Conservation (phyloP, 495 filamentous ascomycete species). For the Massariosphaeria phaeospora region DNA sequence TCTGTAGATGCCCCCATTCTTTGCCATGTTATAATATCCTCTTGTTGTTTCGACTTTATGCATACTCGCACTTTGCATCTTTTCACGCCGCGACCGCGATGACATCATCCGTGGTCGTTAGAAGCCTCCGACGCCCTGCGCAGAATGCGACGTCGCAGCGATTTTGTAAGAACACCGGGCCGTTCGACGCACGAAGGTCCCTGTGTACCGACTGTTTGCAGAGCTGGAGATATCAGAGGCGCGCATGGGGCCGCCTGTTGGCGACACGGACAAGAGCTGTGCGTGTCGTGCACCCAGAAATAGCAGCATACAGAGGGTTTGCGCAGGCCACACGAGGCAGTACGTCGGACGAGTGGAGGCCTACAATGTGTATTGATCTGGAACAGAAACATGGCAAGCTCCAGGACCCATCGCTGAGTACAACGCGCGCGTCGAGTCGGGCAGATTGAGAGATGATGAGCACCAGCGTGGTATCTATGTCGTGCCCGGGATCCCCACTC, state of each 20-base stretch:
- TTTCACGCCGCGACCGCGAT: slow-evolving; percentile 9
- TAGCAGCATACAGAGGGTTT: slow-evolving; percentile 14
- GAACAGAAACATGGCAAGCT: not conserved
- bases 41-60: too few relatives aligned
- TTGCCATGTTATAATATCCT: too few relatives aligned
- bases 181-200: slow-evolving; percentile 5
- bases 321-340: slow-evolving; percentile 5
- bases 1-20: too few relatives aligned
- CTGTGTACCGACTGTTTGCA: slow-evolving; percentile 28
- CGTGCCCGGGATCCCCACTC: slow-evolving; percentile 26
- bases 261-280: not conserved
- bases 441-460: slow-evolving; percentile 74
- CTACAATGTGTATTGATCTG: too few relatives aligned
- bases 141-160: too few relatives aligned
- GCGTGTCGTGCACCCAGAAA: not conserved
- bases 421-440: slow-evolving; percentile 66
- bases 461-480: slow-evolving; percentile 82
- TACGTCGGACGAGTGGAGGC: not conserved
- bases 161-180: too few relatives aligned
- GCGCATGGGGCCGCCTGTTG: not conserved
- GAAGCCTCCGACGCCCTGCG: not conserved
- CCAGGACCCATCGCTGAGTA: slow-evolving; percentile 81
- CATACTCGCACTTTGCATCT: too few relatives aligned
- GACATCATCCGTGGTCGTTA: slow-evolving; percentile 20
- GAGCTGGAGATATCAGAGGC: slow-evolving; percentile 1